phyloP scores from a whole-genome alignment of 345 rosid genomes.

The Lenwebbia sp. region DNA sequence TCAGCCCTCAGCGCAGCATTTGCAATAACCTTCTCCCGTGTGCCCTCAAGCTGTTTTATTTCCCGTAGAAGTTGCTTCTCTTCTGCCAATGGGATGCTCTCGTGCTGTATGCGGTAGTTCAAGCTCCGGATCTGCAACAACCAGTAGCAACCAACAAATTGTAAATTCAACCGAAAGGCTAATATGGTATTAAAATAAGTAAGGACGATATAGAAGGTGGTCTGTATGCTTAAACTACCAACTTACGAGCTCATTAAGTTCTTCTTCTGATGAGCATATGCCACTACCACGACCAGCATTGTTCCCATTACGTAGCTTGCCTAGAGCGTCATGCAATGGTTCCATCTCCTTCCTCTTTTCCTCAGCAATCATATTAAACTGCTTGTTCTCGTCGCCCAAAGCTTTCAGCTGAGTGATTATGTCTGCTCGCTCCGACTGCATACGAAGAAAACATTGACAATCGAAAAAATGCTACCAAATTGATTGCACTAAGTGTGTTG shows the following conservation, averaged over 20 bases:
- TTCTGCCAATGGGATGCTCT: conserved; percentile 79
- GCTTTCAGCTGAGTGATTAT: conserved; percentile 29
- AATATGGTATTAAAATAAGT: neutral
- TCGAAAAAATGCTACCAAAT: neutral
- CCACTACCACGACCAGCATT: conserved; percentile 26
- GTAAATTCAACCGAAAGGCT: neutral
- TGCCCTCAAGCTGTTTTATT: conserved; percentile 83
- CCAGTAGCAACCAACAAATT: neutral
- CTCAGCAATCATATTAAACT: conserved; percentile 30
- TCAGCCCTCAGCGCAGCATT: conserved; percentile 72
- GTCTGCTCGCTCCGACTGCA: conserved; percentile 39
- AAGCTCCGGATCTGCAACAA: conserved; percentile 62
- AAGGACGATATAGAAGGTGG: neutral
- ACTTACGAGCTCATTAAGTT: conserved; percentile 68
- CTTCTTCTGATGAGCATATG: conserved; percentile 87
- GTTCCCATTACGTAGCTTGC: conserved; percentile 52
- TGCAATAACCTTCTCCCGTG: conserved; percentile 85
- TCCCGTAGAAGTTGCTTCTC: conserved; percentile 92
- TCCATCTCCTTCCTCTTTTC: conserved; percentile 75
- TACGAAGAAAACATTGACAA: neutral
- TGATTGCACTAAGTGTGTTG: neutral
- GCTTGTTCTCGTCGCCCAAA: conserved; percentile 20
- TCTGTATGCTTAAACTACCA: neutral
- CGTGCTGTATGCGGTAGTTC: conserved; percentile 83
- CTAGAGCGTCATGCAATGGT: conserved; percentile 82